Base-by-base conservation (phyloP, 495 filamentous ascomycete genomes). In the Pyrenopolyporus hunteri region DNA sequence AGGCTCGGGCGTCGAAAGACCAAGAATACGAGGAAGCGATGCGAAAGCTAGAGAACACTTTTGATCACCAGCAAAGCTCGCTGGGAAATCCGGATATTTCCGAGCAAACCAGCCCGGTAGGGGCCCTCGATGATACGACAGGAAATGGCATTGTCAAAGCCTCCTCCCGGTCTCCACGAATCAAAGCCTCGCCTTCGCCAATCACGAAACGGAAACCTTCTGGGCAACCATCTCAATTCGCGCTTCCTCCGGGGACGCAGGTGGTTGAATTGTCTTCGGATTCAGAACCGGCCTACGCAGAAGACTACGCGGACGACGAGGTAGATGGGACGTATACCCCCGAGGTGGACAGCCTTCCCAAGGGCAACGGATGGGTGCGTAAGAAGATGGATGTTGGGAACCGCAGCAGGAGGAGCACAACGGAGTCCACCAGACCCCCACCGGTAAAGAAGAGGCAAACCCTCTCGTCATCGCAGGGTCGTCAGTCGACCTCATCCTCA, bases 281-380 rank as follows among this genome's bases (percentile, higher is more conserved):
- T 55, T 70, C 73, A 0, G 76, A 78, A 50, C 66, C 76, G 1
- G 70, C 54, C 22, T 55, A 69, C 11, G 60, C 48, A 6, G 77
- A 80, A 28, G 23, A 78, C 39, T 78, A 79, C 49, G 74, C 76
- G 3, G 77, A 79, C 3, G 76, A 79, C 5, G 70, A 69, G n/a
- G 59, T 75, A 23, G 77, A 78, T 43, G 70, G 65, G 20, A 77
- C 70, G 0, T 78, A 78, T 48, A 53, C 66, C 10, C 68, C 68
- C 9, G 59, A 43, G 9, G 17, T 17, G 11, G 47, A 66, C 11
- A 59, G 63, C 22, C 45, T 69, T 13, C 66, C 69, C 6, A 59
- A 10, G 54, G 53, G 59, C 1, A 52, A 56, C 10, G 66, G 66
- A 6, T 71, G 69, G 69, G 63, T 71, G 9, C 53, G 64, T 33